A percentile compares a stretch with the other conserved stretches of the same genome.
Evolutionary conservation across 768 basidiomycete genomes (phyloP).

Genomic region (Rickenella mellea): DNA sequence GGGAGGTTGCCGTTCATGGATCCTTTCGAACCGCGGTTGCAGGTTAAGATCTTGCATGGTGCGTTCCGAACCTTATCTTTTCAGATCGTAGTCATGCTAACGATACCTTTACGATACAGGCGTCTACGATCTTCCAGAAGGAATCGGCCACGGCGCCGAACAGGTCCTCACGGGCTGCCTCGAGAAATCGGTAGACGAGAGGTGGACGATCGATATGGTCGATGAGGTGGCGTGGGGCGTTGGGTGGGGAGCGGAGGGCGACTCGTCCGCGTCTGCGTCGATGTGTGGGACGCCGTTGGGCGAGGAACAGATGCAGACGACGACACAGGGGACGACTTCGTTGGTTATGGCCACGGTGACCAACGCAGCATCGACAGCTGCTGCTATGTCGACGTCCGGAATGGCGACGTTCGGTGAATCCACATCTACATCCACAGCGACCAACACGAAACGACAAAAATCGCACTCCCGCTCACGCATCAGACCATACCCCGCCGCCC

Average conservation of each 20-base stretch:
- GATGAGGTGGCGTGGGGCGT: slow-evolving; percentile 76
- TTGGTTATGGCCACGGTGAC: too few relatives aligned
- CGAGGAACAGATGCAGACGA: too few relatives aligned
- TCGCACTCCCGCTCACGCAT: neutral
- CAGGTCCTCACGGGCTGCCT: slow-evolving; percentile 75
- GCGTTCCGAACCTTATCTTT: slow-evolving; percentile 19
- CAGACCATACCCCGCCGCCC: neutral
- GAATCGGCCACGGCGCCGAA: slow-evolving; percentile 52
- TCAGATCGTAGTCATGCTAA: slow-evolving; percentile 10
- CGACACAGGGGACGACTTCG: too few relatives aligned
- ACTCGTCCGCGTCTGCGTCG: too few relatives aligned
- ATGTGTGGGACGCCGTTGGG: too few relatives aligned
- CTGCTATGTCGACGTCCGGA: too few relatives aligned
- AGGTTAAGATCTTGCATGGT: slow-evolving; percentile 88
- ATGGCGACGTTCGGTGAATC: too few relatives aligned
- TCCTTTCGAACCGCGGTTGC: slow-evolving; percentile 82
- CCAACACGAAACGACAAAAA: too few relatives aligned
- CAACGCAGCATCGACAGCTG: too few relatives aligned
- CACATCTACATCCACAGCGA: too few relatives aligned
- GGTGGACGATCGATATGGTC: slow-evolving; percentile 80
- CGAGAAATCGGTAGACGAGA: slow-evolving; percentile 42
- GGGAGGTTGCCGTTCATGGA: slow-evolving; percentile 85
- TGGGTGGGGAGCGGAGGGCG: slow-evolving; percentile 49
- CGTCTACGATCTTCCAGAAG: slow-evolving; percentile 46
- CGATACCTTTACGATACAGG: slow-evolving; percentile 30